A percentile compares a stretch with the other conserved stretches of the same genome.
These are phyloP conservation scores for Fusarium bactridioides DNA, from an alignment of 2,329 filamentous ascomycete species.

Conservation along the genomic window DNA sequence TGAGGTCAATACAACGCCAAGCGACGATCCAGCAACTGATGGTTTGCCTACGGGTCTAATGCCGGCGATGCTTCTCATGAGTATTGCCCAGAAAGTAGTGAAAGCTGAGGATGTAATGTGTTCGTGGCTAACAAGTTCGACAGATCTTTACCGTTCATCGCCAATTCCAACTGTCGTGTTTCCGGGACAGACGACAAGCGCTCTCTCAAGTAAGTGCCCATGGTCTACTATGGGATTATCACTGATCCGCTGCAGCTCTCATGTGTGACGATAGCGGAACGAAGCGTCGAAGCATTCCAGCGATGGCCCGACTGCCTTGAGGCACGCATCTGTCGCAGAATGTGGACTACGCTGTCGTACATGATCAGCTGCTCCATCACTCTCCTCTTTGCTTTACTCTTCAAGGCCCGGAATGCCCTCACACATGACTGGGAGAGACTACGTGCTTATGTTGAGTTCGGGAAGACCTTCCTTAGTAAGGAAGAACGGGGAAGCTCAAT, in stretches of 20 bases:
- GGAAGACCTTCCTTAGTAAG: not conserved
- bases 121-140: not conserved
- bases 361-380: conserved; percentile 1
- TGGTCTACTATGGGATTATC: rapidly evolving
- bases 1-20: not conserved
- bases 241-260: not conserved
- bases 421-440: not conserved
- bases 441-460: not conserved
- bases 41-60: not conserved
- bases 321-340: not conserved
- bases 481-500: not conserved
- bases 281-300: not conserved
- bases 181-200: not conserved
- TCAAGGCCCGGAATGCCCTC: not conserved
- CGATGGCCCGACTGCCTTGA: not conserved
- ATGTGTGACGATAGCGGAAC: not conserved
- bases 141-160: not conserved
- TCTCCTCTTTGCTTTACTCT: not conserved
- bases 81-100: not conserved
- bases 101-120: rapidly evolving
- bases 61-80: conserved; percentile 7
- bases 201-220: not conserved
- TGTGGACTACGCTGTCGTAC: conserved; percentile 1
- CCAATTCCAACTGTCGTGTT: not conserved
- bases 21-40: not conserved